These are phyloP conservation scores for Candida nemodendra DNA, from an alignment of 805 yeast genomes.

Conservation along the genomic window DNA sequence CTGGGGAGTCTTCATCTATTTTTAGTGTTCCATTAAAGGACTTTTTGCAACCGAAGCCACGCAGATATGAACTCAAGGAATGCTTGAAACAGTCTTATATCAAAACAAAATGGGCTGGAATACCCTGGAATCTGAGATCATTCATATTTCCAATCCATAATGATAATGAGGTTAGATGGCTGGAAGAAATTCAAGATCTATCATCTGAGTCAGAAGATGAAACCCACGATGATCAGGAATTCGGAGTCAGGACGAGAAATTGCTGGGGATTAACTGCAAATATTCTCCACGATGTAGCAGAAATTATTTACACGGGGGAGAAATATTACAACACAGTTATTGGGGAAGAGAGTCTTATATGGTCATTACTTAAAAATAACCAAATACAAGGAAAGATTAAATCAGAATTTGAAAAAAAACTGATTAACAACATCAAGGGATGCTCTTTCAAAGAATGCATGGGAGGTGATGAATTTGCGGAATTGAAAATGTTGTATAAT, in stretches of 20 bases:
- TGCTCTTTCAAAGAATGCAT: conserved; percentile 45
- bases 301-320: conserved; percentile 45
- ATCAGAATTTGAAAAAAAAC: conserved; percentile 50
- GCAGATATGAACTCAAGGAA: conserved; percentile 29
- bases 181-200: conserved; percentile 56
- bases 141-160: conserved; percentile 58
- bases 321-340: conserved; percentile 32
- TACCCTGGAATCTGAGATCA: conserved; percentile 64
- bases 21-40: conserved; percentile 72
- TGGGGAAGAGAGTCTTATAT: conserved; percentile 68
- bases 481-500: conserved; percentile 43
- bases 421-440: conserved; percentile 44
- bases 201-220: conserved; percentile 55
- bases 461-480: conserved; percentile 41
- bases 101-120: conserved; percentile 64
- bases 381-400: conserved; percentile 51
- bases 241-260: conserved; percentile 52
- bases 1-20: conserved; percentile 72
- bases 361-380: conserved; percentile 47
- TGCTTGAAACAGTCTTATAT: conserved; percentile 35
- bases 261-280: conserved; percentile 86
- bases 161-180: conserved; percentile 59
- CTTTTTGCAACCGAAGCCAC: conserved; percentile 40
- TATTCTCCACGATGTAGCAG: conserved; percentile 69
- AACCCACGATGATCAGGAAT: conserved; percentile 35